Evolutionary conservation across 1,284 basidiomycete genomes (phyloP).

Genomic region (Apiotrichum laibachii): DNA sequence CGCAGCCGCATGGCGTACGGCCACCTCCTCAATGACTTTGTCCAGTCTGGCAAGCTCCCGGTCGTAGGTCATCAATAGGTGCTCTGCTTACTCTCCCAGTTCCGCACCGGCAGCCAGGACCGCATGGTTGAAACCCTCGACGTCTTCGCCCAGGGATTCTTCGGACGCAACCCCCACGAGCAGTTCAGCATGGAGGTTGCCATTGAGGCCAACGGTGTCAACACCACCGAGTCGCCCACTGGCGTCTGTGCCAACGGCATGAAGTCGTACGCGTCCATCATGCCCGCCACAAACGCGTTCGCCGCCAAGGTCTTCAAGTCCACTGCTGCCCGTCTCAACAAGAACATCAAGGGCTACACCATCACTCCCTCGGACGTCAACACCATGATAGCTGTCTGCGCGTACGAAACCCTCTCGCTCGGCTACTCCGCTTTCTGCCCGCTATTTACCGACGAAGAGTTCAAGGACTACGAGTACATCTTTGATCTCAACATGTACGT

Average conservation of each 20-base stretch:
- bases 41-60: conserved; percentile 41
- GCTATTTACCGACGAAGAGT: conserved; percentile 80
- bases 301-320: conserved; percentile 55
- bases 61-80: conserved; percentile 12
- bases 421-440: conserved; percentile 87
- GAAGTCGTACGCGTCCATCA: no score
- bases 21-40: conserved; percentile 75
- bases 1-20: conserved; percentile 63
- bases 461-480: conserved; percentile 79
- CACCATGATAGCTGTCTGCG: conserved; percentile 57
- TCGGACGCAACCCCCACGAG: conserved; percentile 72
- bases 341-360: conserved; percentile 20
- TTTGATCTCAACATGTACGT: conserved; percentile 50
- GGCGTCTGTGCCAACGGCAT: conserved; percentile 55
- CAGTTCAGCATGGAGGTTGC: conserved; percentile 64
- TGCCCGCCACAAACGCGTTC: conserved; percentile 56
- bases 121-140: conserved; percentile 78
- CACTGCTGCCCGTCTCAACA: conserved; percentile 14
- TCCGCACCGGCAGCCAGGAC: conserved; percentile 74
- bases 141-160: conserved; percentile 84
- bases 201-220: conserved; percentile 58
- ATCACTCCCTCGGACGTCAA: conserved; percentile 34
- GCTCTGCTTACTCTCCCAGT: conserved; percentile 34
- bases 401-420: conserved; percentile 86
- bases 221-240: conserved; percentile 45